phyloP scores from a whole-genome alignment of 352 stramenopile genomes.

The Globisporangium emineosum region DNA sequence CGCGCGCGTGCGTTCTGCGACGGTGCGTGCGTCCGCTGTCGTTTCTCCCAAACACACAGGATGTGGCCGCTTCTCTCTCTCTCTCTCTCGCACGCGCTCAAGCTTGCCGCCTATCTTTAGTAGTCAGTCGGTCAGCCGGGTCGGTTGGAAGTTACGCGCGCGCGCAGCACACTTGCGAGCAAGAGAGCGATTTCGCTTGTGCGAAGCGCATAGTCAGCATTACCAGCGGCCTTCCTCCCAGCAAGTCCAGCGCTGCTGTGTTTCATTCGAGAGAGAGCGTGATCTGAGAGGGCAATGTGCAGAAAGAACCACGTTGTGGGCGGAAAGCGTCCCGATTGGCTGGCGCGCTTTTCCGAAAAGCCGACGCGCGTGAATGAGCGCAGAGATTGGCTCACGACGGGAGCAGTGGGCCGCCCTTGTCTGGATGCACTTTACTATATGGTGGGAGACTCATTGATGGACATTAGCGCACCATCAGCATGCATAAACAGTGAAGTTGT shows the following conservation, averaged over 20 bases:
- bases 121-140: neutral
- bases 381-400: neutral
- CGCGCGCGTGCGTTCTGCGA: neutral
- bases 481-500: too few relatives aligned
- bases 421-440: neutral
- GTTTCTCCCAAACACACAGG: neutral
- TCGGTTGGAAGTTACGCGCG: neutral
- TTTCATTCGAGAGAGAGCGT: neutral
- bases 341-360: neutral
- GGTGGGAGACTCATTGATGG: too few relatives aligned
- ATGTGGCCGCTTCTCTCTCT: neutral
- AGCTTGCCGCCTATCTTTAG: constrained; percentile 12
- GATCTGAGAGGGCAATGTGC: neutral
- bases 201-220: neutral
- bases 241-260: neutral
- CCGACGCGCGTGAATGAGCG: neutral
- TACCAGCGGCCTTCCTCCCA: too few relatives aligned
- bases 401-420: neutral
- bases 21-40: neutral
- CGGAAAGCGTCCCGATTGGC: constrained; percentile 1
- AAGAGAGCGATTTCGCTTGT: neutral
- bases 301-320: neutral
- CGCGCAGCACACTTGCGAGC: neutral
- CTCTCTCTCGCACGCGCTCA: neutral
- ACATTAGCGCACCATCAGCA: too few relatives aligned